These are phyloP conservation scores for Neurospora sp. DNA, from an alignment of 495 filamentous ascomycete species.

Conservation along the genomic window DNA sequence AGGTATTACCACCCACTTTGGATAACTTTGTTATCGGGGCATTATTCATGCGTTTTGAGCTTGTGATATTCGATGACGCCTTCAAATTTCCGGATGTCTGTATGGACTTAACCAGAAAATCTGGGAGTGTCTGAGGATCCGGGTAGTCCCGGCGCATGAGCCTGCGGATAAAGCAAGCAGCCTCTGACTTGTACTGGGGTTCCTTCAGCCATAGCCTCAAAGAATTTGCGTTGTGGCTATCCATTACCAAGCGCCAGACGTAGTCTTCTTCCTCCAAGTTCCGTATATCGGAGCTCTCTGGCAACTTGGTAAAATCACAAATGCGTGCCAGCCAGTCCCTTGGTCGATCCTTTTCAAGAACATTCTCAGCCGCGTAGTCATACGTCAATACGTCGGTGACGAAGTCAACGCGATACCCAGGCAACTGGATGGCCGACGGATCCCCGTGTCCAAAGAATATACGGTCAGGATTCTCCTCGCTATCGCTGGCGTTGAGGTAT, in stretches of 20 bases:
- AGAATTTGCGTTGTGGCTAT: background rate
- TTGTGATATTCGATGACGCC: background rate
- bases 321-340: background rate
- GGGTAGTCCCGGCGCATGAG: background rate
- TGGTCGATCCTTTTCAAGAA: background rate
- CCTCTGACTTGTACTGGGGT: background rate
- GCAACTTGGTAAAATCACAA: background rate
- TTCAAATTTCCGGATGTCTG: background rate
- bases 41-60: background rate
- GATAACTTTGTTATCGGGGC: background rate
- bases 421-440: background rate
- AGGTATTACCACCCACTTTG: background rate
- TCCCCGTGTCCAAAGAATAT: background rate
- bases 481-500: background rate
- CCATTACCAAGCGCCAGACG: background rate
- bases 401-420: background rate
- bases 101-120: background rate
- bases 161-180: background rate
- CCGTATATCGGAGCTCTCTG: background rate
- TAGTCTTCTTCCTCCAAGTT: background rate
- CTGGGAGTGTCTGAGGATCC: background rate
- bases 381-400: background rate
- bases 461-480: background rate
- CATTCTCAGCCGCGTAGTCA: background rate
- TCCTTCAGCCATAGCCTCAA: accelerated